A percentile compares a stretch with the other conserved stretches of the same genome.
Conservation (phyloP, 352 stramenopile species). For the Phytophthora sp. region DNA sequence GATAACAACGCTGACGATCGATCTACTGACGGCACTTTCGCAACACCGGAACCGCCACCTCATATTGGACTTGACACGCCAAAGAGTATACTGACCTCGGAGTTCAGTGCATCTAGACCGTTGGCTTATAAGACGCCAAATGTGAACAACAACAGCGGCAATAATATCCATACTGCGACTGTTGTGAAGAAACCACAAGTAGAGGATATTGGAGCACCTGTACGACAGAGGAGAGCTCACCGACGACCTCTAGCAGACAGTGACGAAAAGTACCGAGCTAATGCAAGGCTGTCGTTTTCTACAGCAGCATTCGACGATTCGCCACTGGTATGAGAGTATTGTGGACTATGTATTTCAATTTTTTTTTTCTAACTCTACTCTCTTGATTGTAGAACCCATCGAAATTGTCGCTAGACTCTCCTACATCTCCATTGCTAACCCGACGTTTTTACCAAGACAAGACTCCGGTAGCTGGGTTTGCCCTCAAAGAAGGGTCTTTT, state of each 20-base stretch:
- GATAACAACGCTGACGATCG: constrained; percentile 39
- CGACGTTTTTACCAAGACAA: constrained; percentile 28
- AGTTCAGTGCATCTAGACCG: constrained; percentile 13
- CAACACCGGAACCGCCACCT: constrained; percentile 38
- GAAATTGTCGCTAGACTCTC: constrained; percentile 26
- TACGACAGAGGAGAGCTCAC: constrained; percentile 54
- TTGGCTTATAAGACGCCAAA: constrained; percentile 48
- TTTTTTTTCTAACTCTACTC: constrained; percentile 11
- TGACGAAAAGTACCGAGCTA: constrained; percentile 56
- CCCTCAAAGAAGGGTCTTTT: constrained; percentile 8
- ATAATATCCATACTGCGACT: constrained; percentile 33
- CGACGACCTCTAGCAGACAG: constrained; percentile 62
- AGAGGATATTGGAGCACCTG: constrained; percentile 38
- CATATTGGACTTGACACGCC: constrained; percentile 36
- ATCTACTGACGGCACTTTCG: constrained; percentile 33
- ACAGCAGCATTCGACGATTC: constrained; percentile 58
- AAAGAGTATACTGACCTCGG: constrained; percentile 16
- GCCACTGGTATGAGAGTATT: constrained; percentile 45
- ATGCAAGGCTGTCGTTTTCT: constrained; percentile 69
- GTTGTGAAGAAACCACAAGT: constrained; percentile 67
- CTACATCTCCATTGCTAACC: constrained; percentile 25
- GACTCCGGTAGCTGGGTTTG: constrained; percentile 17
- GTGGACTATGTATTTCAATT: not conserved
- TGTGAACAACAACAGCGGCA: constrained; percentile 22
- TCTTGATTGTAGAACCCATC: constrained; percentile 27